These are phyloP conservation scores for Xerocomus amazonicus DNA, from an alignment of 1,284 basidiomycete species.

Conservation along the genomic window DNA sequence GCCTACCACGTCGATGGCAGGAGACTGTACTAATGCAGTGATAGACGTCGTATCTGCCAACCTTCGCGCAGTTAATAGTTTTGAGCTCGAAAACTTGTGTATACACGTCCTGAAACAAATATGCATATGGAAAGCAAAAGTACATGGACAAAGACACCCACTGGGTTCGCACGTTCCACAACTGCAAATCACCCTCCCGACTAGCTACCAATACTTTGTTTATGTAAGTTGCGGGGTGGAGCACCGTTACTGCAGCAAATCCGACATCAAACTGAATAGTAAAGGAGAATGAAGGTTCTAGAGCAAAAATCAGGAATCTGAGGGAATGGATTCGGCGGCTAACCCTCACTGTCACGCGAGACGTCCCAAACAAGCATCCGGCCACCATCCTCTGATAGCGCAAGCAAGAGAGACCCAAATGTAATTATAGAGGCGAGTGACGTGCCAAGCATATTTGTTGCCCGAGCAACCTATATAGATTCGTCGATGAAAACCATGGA, in stretches of 20 bases:
- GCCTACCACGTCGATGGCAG: conserved; percentile 94
- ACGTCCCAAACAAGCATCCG: conserved; percentile 81
- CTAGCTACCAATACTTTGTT: conserved; percentile 93
- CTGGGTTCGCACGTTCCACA: conserved; percentile 94
- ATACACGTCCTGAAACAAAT: conserved; percentile 53
- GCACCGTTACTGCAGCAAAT: conserved; percentile 80
- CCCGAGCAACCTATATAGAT: conserved; percentile 39
- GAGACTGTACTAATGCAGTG: conserved; percentile 83
- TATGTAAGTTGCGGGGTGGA: conserved; percentile 96
- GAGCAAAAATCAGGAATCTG: conserved; percentile 6
- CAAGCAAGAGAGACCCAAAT: conserved; percentile 79
- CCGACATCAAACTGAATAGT: conserved; percentile 71
- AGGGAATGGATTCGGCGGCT: neutral
- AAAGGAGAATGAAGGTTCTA: conserved; percentile 28
- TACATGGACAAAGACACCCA: conserved; percentile 38
- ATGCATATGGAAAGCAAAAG: conserved; percentile 3
- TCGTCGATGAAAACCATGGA: conserved; percentile 6
- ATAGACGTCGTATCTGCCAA: conserved; percentile 54
- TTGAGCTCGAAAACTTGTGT: conserved; percentile 54
- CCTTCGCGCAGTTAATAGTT: conserved; percentile 45
- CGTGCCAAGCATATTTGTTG: conserved; percentile 62
- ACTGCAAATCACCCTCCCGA: conserved; percentile 75
- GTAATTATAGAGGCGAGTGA: conserved; percentile 62
- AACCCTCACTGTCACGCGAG: conserved; percentile 37
- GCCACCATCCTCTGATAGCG: conserved; percentile 78